These are phyloP conservation scores for Pythium myriotylum DNA, from an alignment of 352 stramenopile species.

Conservation along the genomic window DNA sequence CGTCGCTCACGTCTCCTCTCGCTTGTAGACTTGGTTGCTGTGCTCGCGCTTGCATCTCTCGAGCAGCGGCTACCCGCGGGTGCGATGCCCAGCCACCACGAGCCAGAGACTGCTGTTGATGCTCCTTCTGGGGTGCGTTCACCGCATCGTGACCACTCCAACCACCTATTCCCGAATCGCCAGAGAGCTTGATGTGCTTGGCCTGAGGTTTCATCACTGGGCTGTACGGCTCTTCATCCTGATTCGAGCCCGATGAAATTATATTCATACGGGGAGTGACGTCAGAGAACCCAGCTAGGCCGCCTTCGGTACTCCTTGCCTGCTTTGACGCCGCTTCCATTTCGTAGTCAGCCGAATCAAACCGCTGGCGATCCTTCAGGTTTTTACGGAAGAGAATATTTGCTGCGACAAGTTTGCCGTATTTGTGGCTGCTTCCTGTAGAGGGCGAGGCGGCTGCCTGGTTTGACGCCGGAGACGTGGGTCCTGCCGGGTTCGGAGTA, in stretches of 20 bases:
- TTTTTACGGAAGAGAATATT: constrained; percentile 83
- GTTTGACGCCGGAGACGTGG: background rate
- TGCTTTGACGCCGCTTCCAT: constrained; percentile 61
- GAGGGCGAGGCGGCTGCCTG: background rate
- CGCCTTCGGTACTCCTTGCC: background rate
- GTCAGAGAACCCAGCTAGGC: background rate
- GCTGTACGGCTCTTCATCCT: constrained; percentile 27
- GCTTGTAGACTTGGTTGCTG: background rate
- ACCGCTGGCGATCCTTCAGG: constrained; percentile 80
- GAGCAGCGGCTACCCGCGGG: background rate
- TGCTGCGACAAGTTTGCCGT: constrained; percentile 61
- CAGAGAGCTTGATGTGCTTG: constrained; percentile 82
- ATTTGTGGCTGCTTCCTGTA: constrained; percentile 33
- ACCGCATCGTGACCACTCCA: constrained; percentile 19
- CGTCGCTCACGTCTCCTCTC: background rate
- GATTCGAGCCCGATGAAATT: constrained; percentile 16
- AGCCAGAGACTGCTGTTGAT: constrained; percentile 3
- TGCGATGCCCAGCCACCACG: constrained; percentile 5
- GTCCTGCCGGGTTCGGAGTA: background rate
- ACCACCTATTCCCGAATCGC: constrained; percentile 27
- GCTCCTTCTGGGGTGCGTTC: background rate
- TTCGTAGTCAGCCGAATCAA: constrained; percentile 80
- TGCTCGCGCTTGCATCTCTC: background rate
- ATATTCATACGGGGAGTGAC: background rate
- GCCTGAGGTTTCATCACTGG: constrained; percentile 26